Evolutionary conservation across 2,329 filamentous ascomycete species (phyloP), one percentile per base, ranked within the genome.

Genomic region (Fusarium sambucinum): DNA sequence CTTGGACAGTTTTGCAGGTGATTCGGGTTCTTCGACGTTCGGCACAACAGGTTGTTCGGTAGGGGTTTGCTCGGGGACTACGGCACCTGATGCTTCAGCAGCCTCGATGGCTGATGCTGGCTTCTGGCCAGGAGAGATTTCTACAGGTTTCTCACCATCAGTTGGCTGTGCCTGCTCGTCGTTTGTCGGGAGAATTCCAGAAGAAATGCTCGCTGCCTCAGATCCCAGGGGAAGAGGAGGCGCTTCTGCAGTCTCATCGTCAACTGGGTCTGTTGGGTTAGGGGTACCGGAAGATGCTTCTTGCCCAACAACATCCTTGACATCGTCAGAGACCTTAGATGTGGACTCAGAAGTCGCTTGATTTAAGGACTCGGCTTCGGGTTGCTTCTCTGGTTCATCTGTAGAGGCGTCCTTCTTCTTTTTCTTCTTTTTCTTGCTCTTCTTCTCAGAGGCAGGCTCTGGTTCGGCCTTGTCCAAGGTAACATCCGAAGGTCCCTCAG

Each of bases 391-490:
- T 16, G 37, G 44, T 33, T 69, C 63, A 17, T 71, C 68, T 23
- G 57, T 38, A 23, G 63, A 38, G 17, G 55, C 42, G 27, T 55
- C 63, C 59, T 73, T 74, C 59, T 75, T 69, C 56, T 75, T 75
- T 5, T 73, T 83, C 77, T 79, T 83, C 19, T 79, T 80, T 69
- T 74, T 82, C 70, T 73, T 82, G 55, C 59, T 70, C 66, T 68
- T 72, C 52, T 72, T 75, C 25, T 70, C 63, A 5, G 68, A 27
- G 10, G 45, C 27, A n/a, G 42, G 44, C 40, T 72, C 67, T 33
- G 55, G 29, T 21, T 58, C 58, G 21, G 35, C 46, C 14, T 68
- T 52, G 11, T 53, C 42, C 41, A 33, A 35, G 27, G 38, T 33
- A 30, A 14, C 23, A 19, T 48, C 46, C 3, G 32, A 29, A 25